A percentile compares a stretch with the other conserved stretches of the same genome.
Evolutionary conservation across 495 filamentous ascomycete genomes (phyloP).

Genomic region (Annulohypoxylon maeteangense): DNA sequence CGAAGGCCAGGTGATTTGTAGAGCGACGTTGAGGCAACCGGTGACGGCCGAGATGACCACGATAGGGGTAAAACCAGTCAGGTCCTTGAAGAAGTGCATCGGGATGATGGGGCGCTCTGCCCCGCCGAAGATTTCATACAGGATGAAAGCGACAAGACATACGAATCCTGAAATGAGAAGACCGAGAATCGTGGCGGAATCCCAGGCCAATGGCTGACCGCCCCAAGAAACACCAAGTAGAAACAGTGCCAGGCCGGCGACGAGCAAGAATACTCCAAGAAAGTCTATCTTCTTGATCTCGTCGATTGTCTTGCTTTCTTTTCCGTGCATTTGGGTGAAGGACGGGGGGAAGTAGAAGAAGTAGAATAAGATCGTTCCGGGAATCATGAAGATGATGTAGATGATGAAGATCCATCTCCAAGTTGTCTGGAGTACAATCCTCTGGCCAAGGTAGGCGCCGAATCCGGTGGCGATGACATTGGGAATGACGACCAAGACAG

Average conservation of each 20-base stretch:
- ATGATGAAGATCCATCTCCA: conserved; percentile 60
- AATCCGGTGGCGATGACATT: conserved; percentile 50
- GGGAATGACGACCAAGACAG: conserved; percentile 52
- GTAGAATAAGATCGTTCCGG: conserved; percentile 39
- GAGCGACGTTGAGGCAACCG: conserved; percentile 43
- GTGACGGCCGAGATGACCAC: conserved; percentile 47
- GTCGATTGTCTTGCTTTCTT: conserved; percentile 30
- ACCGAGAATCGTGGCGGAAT: conserved; percentile 54
- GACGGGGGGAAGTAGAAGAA: conserved; percentile 52
- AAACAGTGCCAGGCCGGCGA: conserved; percentile 53
- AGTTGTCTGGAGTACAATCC: conserved; percentile 45
- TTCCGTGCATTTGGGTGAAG: conserved; percentile 44
- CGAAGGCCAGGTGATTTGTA: conserved; percentile 30
- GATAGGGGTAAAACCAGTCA: conserved; percentile 50
- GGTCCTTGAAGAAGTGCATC: conserved; percentile 55
- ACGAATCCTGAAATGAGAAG: conserved; percentile 55
- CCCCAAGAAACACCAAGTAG: conserved; percentile 62
- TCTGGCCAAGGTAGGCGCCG: conserved; percentile 23
- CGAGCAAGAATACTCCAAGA: conserved; percentile 47
- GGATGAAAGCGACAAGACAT: conserved; percentile 51
- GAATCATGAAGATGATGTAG: conserved; percentile 48
- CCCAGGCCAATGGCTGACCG: conserved; percentile 57
- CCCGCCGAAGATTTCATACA: conserved; percentile 55
- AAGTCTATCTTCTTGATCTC: conserved; percentile 56
- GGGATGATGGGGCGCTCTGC: conserved; percentile 48